phyloP scores from a whole-genome alignment of 1,284 basidiomycete genomes.

The Trichosporon sp. region DNA sequence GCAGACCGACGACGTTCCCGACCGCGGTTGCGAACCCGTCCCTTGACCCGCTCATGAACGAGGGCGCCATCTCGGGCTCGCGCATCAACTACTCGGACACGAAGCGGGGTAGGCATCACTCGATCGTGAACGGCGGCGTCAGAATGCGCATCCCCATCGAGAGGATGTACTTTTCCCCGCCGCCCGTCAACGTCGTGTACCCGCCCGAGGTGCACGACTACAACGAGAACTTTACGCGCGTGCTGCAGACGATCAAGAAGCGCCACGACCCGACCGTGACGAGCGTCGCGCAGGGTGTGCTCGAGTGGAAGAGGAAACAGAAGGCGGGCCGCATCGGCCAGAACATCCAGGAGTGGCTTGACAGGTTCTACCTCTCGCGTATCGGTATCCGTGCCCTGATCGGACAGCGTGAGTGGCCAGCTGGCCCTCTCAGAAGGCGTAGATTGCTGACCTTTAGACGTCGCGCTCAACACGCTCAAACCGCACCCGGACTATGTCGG shows the following conservation, averaged over 20 bases:
- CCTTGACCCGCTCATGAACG: slow-evolving; percentile 53
- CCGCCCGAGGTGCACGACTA: slow-evolving; percentile 93
- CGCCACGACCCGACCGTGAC: slow-evolving; percentile 98
- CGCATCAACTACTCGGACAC: slow-evolving; percentile 32
- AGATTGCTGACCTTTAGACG: slow-evolving; percentile 62
- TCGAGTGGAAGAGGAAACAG: slow-evolving; percentile 64
- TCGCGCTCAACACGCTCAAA: slow-evolving; percentile 86
- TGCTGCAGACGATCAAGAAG: slow-evolving; percentile 86
- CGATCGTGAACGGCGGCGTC: slow-evolving; percentile 31
- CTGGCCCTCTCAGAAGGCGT: too few relatives aligned
- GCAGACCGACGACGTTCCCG: slow-evolving; percentile 41
- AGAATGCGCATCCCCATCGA: slow-evolving; percentile 54
- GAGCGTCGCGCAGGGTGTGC: slow-evolving; percentile 84
- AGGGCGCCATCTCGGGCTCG: slow-evolving; percentile 36
- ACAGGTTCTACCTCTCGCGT: slow-evolving; percentile 95
- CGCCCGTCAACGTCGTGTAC: slow-evolving; percentile 68
- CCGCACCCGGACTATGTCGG: slow-evolving; percentile 92
- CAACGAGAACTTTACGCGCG: slow-evolving; percentile 86
- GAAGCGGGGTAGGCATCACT: slow-evolving; percentile 30
- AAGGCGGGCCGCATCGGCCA: slow-evolving; percentile 62
- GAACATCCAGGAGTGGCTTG: slow-evolving; percentile 93
- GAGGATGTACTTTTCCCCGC: slow-evolving; percentile 79
- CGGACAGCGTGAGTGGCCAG: slow-evolving; percentile 66
- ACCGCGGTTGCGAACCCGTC: slow-evolving; percentile 55
- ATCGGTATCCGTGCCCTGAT: slow-evolving; percentile 97